Conservation (phyloP, 202 grass and related monocot species). For the Dendrocalamus latiflorus region DNA sequence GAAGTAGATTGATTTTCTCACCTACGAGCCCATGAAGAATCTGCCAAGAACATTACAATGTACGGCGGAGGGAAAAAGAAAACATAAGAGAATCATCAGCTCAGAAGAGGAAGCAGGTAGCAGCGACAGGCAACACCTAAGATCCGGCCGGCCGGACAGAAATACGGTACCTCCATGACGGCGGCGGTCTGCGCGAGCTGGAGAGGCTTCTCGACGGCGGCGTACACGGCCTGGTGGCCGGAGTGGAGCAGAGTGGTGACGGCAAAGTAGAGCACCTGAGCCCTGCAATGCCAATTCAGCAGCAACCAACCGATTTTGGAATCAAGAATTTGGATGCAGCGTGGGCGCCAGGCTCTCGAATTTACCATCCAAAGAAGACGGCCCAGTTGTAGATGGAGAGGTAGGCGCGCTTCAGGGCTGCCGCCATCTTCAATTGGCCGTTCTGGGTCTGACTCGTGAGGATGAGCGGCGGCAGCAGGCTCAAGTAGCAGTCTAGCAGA, state of each 20-base stretch:
- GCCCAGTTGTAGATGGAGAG: conserved; percentile 52
- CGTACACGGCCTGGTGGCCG: conserved; percentile 42
- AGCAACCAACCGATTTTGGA: neutral
- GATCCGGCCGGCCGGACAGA: neutral
- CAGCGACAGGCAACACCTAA: neutral
- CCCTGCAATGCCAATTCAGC: conserved; percentile 33
- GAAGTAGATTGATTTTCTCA: neutral
- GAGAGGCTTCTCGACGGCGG: conserved; percentile 48
- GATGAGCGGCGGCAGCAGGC: neutral
- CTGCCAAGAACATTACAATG: neutral
- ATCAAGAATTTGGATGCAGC: neutral
- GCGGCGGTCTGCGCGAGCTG: conserved; percentile 63
- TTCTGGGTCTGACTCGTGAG: neutral
- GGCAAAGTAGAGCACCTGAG: conserved; percentile 48
- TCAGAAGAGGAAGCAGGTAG: neutral
- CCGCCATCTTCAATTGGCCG: neutral
- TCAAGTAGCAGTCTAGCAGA: too few relatives aligned
- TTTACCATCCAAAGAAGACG: conserved; percentile 49
- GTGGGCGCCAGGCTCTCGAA: too few relatives aligned
- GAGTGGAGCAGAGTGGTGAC: conserved; percentile 29
- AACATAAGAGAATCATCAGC: neutral
- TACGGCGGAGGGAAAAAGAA: neutral
- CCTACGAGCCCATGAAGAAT: neutral
- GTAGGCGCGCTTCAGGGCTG: conserved; percentile 42
- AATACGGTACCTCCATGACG: conserved; percentile 39